Percentiles rank a stretch among this genome's conserved stretches.
phyloP scores from a whole-genome alignment of 192 early-diverging fungal genomes.

The Endogone sp. region DNA sequence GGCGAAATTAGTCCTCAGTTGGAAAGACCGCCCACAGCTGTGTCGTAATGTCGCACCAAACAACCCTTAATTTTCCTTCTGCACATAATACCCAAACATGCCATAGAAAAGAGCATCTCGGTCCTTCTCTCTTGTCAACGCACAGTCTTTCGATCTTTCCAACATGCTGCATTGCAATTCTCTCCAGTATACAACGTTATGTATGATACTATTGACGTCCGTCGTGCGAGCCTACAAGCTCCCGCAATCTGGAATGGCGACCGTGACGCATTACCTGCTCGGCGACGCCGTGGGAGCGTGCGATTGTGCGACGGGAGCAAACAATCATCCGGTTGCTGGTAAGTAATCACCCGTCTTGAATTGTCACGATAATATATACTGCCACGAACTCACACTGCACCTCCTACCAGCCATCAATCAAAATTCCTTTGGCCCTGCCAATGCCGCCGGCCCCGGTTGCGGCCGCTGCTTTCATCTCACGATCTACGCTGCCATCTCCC shows the following conservation, averaged over 20 bases:
- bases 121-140: too few relatives aligned
- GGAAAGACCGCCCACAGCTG: too few relatives aligned
- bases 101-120: too few relatives aligned
- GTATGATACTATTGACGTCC: too few relatives aligned
- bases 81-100: too few relatives aligned
- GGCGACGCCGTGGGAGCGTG: slow-evolving; percentile 16
- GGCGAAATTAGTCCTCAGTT: too few relatives aligned
- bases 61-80: too few relatives aligned
- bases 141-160: too few relatives aligned
- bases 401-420: slow-evolving; percentile 12
- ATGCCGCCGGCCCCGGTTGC: slow-evolving; percentile 11
- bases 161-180: too few relatives aligned
- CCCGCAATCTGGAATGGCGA: slow-evolving; percentile 9
- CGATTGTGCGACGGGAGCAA: slow-evolving; percentile 14
- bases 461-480: slow-evolving; percentile 13
- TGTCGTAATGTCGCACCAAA: too few relatives aligned
- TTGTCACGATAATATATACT: background rate
- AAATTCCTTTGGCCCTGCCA: slow-evolving; percentile 8
- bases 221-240: slow-evolving; percentile 18
- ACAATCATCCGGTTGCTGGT: slow-evolving; percentile 15
- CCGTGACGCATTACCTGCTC: slow-evolving; percentile 15
- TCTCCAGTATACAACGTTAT: too few relatives aligned
- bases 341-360: background rate
- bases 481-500: background rate
- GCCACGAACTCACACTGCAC: background rate